A percentile compares a stretch with the other conserved stretches of the same genome.
Evolutionary conservation across 1,284 basidiomycete genomes (phyloP).

Genomic region (Fomitopsis palustris): DNA sequence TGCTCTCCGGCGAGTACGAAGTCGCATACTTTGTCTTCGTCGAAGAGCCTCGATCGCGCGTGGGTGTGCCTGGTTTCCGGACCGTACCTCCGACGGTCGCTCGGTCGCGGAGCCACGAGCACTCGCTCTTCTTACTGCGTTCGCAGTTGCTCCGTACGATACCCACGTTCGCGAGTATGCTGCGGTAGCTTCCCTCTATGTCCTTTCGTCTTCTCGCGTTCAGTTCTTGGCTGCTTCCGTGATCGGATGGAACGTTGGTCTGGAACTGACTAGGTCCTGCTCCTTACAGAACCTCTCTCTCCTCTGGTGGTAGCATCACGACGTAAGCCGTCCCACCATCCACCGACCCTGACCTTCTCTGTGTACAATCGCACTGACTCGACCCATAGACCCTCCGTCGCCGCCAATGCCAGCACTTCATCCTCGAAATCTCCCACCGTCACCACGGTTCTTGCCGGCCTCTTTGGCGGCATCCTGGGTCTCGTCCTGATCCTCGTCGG

Average conservation of each 20-base stretch:
- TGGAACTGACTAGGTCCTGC: not conserved
- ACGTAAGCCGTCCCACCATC: not conserved
- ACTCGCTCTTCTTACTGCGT: too few species aligned
- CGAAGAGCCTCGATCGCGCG: too few species aligned
- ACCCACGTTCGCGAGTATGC: not conserved
- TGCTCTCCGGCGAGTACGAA: too few species aligned
- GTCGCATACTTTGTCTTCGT: too few species aligned
- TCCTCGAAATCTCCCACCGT: constrained; percentile 7
- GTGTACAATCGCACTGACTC: not conserved
- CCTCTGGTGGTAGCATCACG: not conserved
- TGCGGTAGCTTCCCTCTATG: not conserved
- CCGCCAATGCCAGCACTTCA: not conserved
- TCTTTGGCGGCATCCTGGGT: constrained; percentile 20
- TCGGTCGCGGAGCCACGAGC: too few species aligned
- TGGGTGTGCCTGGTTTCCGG: too few species aligned
- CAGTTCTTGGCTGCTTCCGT: not conserved
- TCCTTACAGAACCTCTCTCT: not conserved
- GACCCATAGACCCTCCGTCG: not conserved
- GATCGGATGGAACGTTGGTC: not conserved
- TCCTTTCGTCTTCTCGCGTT: not conserved
- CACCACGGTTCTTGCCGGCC: constrained; percentile 17
- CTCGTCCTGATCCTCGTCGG: constrained; percentile 11
- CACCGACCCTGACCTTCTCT: not conserved
- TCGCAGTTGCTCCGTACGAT: not conserved
- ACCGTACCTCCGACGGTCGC: too few species aligned